Evolutionary conservation across 768 basidiomycete genomes (phyloP).

Genomic region (Rhizopogon vinicolor): DNA sequence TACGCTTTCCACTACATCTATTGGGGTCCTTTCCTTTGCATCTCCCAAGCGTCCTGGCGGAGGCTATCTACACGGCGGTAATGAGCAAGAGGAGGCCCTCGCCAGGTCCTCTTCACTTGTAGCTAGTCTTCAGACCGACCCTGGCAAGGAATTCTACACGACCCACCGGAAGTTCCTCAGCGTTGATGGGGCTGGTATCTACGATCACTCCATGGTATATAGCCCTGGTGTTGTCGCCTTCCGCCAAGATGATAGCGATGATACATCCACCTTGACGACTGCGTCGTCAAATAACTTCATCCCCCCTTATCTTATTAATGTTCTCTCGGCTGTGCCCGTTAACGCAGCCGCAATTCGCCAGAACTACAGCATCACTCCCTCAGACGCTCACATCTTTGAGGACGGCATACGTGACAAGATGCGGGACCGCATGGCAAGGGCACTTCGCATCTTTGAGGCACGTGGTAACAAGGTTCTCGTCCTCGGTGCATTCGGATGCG

Average conservation of each 20-base stretch:
- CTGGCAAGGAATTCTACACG: conserved; percentile 35
- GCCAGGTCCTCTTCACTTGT: conserved; percentile 38
- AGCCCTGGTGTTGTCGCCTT: conserved; percentile 39
- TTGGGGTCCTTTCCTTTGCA: conserved; percentile 40
- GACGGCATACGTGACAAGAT: conserved; percentile 37
- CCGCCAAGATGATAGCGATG: conserved; percentile 32
- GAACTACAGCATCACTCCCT: conserved; percentile 31
- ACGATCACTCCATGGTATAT: conserved; percentile 47
- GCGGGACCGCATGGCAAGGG: conserved; percentile 46
- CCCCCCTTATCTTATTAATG: conserved; percentile 33
- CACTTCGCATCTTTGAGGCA: conserved; percentile 38
- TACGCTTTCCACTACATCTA: conserved; percentile 18
- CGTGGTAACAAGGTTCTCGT: conserved; percentile 34
- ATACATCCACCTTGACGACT: conserved; percentile 9
- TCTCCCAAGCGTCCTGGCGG: conserved; percentile 41
- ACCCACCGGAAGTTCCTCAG: conserved; percentile 30
- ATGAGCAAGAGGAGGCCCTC: conserved; percentile 42
- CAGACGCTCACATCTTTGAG: conserved; percentile 30
- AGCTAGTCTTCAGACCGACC: conserved; percentile 29
- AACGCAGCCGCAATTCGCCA: conserved; percentile 37
- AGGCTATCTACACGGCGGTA: conserved; percentile 39
- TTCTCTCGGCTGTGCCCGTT: conserved; percentile 38
- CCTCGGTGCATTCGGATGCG: conserved; percentile 43
- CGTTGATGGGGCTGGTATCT: conserved; percentile 35
- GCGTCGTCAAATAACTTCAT: conserved; percentile 23